Evolutionary conservation across 495 filamentous ascomycete species (phyloP), one percentile per base, ranked within the genome.

Genomic region (Hypoxylon intermedium): DNA sequence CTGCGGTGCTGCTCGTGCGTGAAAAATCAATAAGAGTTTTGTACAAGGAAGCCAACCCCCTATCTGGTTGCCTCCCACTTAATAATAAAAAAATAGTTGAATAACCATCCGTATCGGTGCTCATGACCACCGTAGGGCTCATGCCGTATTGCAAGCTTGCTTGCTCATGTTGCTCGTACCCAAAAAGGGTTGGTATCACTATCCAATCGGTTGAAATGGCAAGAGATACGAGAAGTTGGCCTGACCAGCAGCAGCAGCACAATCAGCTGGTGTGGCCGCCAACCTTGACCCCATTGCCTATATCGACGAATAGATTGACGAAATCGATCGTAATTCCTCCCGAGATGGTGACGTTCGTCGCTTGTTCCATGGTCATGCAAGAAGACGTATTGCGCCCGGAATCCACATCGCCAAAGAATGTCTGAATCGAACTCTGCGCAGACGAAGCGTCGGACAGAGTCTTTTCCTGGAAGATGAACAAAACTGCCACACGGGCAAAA

Each of bases 401-500:
- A 7, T 52, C 73, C 9, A 67, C 73, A 13, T 60, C 58, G 9
- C 65, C 77, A 37, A 88, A 82, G 43, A 81, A 82, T 6, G 50
- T 69, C 67, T 89, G 84, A 18, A 91, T 67, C 1, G 68, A 67
- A 11, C 61, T 68, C 65, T 89, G 87, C 24, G 86, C 87, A 9
- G 61, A 69, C 26, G 82, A 79, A 5, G 88, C 88, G 23, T 68
- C 70, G 13, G 69, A 60, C 0, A 90, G 62, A 0, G 67, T 69
- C 20, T 81, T 74, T 49, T 83, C 72, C 48, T 89, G 86, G 6
- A 90, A 75, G 28, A 90, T 72, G 58, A 75, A 87, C 37, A 91
- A 72, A 5, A 91, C 80, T 0, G 77, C 79, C 7, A 87, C 76
- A 5, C 88, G 82, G 3, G 87, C 83, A 73, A 91, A 90, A 68